Evolutionary conservation across 2,329 filamentous ascomycete species (phyloP).

Genomic region (Xylaria arbuscula): DNA sequence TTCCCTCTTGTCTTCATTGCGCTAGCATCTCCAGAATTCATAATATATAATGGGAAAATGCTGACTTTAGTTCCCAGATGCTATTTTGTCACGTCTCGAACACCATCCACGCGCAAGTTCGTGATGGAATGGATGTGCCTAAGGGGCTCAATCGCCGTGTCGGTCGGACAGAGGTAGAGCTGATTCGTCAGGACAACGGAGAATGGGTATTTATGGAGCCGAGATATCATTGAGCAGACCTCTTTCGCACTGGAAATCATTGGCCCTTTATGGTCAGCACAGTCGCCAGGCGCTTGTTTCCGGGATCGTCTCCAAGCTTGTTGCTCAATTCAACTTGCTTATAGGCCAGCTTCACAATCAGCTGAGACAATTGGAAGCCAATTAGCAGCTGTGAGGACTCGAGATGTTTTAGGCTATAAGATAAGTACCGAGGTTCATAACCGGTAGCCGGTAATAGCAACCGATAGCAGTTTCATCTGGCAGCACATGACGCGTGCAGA

Average conservation of each 20-base stretch:
- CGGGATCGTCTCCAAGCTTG: conserved; percentile 3
- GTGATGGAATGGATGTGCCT: conserved; percentile 52
- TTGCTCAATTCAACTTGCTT: conserved; percentile 7
- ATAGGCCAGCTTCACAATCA: neutral
- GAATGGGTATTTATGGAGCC: conserved; percentile 53
- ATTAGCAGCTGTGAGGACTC: neutral
- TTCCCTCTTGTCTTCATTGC: neutral
- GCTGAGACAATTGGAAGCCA: neutral
- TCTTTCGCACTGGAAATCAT: neutral
- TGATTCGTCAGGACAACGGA: conserved; percentile 50
- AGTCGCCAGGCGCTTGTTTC: neutral
- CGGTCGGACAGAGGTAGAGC: conserved; percentile 50
- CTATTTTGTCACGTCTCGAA: conserved; percentile 53
- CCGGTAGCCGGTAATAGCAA: conserved; percentile 29
- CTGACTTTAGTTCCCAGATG: conserved; percentile 43
- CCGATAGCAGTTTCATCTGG: neutral
- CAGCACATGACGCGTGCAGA: neutral
- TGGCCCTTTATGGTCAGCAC: neutral
- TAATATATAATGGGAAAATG: neutral
- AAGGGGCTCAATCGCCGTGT: conserved; percentile 51
- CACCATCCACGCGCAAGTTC: conserved; percentile 49
- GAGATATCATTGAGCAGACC: conserved; percentile 19
- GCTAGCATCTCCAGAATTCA: neutral
- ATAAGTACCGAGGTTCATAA: conserved; percentile 33
- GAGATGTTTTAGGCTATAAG: conserved; percentile 31